Base-by-base conservation (phyloP, 108 stramenopile genomes). In the Cyclotella atomus region DNA sequence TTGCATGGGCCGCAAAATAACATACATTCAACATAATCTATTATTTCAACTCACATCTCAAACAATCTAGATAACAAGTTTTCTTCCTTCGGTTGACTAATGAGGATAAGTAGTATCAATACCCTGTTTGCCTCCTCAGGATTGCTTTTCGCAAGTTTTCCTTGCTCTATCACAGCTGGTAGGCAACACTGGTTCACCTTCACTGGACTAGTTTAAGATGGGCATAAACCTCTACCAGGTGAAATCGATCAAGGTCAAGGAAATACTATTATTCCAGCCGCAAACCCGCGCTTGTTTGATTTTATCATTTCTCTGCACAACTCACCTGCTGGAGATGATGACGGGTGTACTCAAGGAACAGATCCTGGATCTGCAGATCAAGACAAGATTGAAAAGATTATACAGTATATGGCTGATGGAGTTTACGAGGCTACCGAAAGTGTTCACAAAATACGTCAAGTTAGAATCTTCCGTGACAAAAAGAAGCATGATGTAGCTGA, bases 341-440 rank as follows among this genome's bases (percentile, higher is more conserved):
- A 49, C 19, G 47, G 47, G 17, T n/a, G 19, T 19, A 49, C 47
- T 19, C 47, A 49, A 19, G 47, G 19, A 3, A 49, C n/a, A 4
- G 47, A 49, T 49, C n/a, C 14, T 19, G 47, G 47, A 8, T 49
- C 47, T 15, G 47, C 17, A 4, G 47, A 49, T n/a, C 47, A 49
- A n/a, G 47, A 49, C 19, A 49, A 49, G 19, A 49, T 49, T 49
- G 47, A 49, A n/a, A 49, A 49, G 19, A 19, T 49, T 19, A 19
- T 49, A 3, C 47, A 49, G 17, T 49, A n/a, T n/a, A 49, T 49
- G 47, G 47, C 47, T 19, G 47, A 49, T 19, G 47, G 17, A 49
- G 19, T 49, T n/a, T 49, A 49, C 19, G 47, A 49, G 14, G 47
- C 47, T n/a, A 49, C 47, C 19, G 47, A 49, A n/a, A n/a, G 47